A percentile compares a stretch with the other conserved stretches of the same genome.
Evolutionary conservation across 2,329 filamentous ascomycete genomes (phyloP).

Genomic region (Ophiostoma populinum): DNA sequence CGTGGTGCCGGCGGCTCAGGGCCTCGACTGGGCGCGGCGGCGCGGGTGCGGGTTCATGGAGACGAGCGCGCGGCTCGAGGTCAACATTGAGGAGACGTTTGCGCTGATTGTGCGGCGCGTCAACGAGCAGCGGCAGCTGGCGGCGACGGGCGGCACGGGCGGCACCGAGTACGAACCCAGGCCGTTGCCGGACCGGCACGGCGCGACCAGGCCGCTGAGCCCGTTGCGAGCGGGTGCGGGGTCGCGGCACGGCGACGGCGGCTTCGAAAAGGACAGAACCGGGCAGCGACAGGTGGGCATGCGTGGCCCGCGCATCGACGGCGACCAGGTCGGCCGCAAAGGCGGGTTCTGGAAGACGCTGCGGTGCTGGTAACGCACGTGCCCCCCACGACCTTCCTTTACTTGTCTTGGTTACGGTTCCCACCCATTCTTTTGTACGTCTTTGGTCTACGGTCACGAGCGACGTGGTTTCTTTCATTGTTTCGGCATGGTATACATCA

Average conservation of each 20-base stretch:
- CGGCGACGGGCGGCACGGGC: slow-evolving; percentile 32
- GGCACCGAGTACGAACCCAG: slow-evolving; percentile 22
- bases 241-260: neutral
- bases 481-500: too few relatives aligned
- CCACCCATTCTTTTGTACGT: too few relatives aligned
- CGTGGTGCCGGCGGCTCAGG: slow-evolving; percentile 50
- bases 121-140: slow-evolving; percentile 35
- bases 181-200: slow-evolving; percentile 29
- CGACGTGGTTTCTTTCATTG: too few relatives aligned
- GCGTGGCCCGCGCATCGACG: slow-evolving; percentile 25
- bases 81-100: slow-evolving; percentile 83
- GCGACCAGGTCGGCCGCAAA: slow-evolving; percentile 25
- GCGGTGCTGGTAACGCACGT: slow-evolving; percentile 35
- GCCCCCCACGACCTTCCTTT: too few relatives aligned
- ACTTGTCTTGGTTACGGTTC: too few relatives aligned
- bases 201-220: slow-evolving; percentile 40
- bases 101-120: slow-evolving; percentile 48
- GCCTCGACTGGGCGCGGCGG: slow-evolving; percentile 59
- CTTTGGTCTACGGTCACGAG: too few relatives aligned
- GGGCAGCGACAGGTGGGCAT: slow-evolving; percentile 22
- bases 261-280: slow-evolving; percentile 6
- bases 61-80: slow-evolving; percentile 66
- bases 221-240: slow-evolving; percentile 25
- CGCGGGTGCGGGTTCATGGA: slow-evolving; percentile 76
- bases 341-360: slow-evolving; percentile 38